Base-by-base conservation (phyloP, 1,284 basidiomycete genomes). In the Cutaneotrichosporon sp. region DNA sequence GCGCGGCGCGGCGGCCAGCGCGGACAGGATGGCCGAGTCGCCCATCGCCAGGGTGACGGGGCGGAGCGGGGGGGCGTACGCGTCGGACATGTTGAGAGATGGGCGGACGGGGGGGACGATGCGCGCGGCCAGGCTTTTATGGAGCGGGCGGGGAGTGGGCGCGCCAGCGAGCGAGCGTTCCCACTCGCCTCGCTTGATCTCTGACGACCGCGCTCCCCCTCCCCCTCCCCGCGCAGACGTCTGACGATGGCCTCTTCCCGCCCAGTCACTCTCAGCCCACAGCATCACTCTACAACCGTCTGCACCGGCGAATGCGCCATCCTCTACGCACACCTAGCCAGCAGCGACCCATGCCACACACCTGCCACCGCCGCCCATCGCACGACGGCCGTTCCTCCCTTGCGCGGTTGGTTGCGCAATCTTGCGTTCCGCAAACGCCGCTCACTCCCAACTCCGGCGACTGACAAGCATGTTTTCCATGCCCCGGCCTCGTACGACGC, bases 1-100 rank as follows among this genome's bases (percentile, higher is more conserved):
- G 13, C 51, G 51, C 0, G 51, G 51, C 5, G 33, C n/a, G 4
- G 20, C 34, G 34, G 34, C 14, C 6, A 53, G 20, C 2, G 33
- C 33, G 4, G 22, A 16, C 34, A 53, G 34, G 29, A 29, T 29
- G 5, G 29, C 4, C 11, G 16, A 34, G 14, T 27, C 14, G 20
- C 22, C 24, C 20, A 38, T 33, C 24, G 29, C 29, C 29, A 9
- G 9, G 29, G 5, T 34, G 27, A n/a, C 14, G 14, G 25, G 13
- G 25, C 27, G 47, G 1, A 29, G 13, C 8, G 25, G 25, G 16
- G 24, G 47, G 9, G 27, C 47, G 16, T 18, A n/a, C 6, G 47
- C 9, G 47, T 50, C 25, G 47, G 47, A 50, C 47, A 50, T 50
- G 25, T 9, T 42, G 38, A 42, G 18, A 18, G 38, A n/a, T 42